A percentile compares a stretch with the other conserved stretches of the same genome.
These are phyloP conservation scores for Entomortierella chlamydospora DNA, from an alignment of 192 early-diverging fungal genomes.

Conservation along the genomic window DNA sequence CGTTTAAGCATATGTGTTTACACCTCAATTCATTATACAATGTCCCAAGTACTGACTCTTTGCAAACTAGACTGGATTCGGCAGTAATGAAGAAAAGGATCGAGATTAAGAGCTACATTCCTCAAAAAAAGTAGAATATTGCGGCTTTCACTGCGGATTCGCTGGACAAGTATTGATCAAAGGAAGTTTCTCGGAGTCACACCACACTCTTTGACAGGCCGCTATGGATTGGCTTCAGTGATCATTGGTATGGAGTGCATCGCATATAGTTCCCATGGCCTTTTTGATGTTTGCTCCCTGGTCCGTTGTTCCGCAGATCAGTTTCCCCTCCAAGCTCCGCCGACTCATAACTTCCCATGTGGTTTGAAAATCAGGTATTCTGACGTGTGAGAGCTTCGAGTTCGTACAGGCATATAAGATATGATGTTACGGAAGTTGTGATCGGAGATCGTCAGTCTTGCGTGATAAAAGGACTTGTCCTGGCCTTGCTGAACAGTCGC, in stretches of 20 bases:
- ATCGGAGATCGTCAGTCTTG: not conserved
- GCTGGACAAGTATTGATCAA: conserved; percentile 17
- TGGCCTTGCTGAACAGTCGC: not conserved
- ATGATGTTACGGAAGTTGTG: not conserved
- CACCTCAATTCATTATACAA: not conserved
- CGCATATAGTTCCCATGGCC: not conserved
- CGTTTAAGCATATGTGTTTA: not conserved
- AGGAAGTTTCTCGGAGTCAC: conserved; percentile 10
- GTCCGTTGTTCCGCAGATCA: no score
- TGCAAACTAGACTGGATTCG: not conserved
- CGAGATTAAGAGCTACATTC: not conserved
- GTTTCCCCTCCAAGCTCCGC: no score
- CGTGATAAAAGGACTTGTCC: not conserved
- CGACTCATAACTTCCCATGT: no score
- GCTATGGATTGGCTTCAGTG: not conserved
- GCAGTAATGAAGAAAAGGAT: not conserved
- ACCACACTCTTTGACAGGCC: not conserved
- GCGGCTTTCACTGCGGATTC: conserved; percentile 8
- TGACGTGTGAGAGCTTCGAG: no score
- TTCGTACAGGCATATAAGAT: no score
- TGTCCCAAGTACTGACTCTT: not conserved
- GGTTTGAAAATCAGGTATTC: no score
- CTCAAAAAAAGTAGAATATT: not conserved
- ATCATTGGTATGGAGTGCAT: conserved; percentile 10
- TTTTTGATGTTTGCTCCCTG: not conserved